Evolutionary conservation across 768 basidiomycete species (phyloP), one percentile per base, ranked within the genome.

Genomic region (Lentinula edodes): DNA sequence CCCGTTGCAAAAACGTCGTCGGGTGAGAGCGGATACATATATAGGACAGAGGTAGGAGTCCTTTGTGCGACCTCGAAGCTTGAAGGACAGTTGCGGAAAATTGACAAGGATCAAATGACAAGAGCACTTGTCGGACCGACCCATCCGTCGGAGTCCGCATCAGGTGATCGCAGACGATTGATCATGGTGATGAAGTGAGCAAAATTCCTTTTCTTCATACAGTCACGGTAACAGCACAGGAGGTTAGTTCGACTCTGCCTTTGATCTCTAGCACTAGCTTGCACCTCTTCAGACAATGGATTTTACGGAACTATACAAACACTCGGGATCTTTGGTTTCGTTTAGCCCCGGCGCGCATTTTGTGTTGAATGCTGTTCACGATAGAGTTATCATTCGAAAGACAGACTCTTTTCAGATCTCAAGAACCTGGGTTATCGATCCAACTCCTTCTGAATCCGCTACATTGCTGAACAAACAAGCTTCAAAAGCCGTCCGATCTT

Each of bases 321-420:
- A 92, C 53, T 82, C 90, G 5, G 73, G 77, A 7, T 80, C 74
- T n/a, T 82, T 91, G 46, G 90, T 91, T 62, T 71, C 80, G 16
- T 95, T 93, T 76, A 95, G 93, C 66, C 88, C 92, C 1, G 93
- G 93, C 13, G 84, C 90, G 0, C 90, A 94, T 61, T 93, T 94
- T 68, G 81, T 96, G 64, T 83, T 95, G 20, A 92, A 88, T 7
- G 89, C 90, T 1, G 80, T 90, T 32, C 80, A 88, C 65, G 87
- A 93, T 67, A 81, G 90, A 58, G 78, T 97, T 56, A 86, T 97
- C 65, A 80, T 98, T 16, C 85, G 95, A 46, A 88, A 90, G 51
- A 83, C 93, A 8, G 88, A 93, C 67, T 89, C 89, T 20, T 87
- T 96, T 66, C 87, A 90, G 66, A 88, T 96, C 53, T 84, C 87